Evolutionary conservation across 1,284 basidiomycete genomes (phyloP).

Genomic region (Rhodotorula sp.): DNA sequence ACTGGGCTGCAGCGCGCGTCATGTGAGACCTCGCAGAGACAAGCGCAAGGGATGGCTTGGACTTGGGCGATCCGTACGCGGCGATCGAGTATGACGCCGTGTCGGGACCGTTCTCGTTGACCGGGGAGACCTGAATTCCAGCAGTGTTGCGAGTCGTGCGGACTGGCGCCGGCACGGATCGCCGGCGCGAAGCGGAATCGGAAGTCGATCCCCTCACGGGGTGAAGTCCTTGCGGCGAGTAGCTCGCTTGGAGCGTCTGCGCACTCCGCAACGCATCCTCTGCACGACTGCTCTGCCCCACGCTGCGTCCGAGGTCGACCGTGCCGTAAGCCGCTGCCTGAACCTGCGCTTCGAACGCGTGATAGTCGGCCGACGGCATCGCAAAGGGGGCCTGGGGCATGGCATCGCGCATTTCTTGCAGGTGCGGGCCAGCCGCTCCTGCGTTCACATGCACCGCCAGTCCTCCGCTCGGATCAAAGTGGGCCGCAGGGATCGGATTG

Average conservation of each 20-base stretch:
- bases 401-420: neutral
- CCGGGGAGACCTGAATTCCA: neutral
- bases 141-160: neutral
- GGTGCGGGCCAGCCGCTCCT: neutral
- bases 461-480: slow-evolving; percentile 8
- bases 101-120: neutral
- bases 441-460: neutral
- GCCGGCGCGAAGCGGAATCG: too few relatives aligned
- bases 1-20: neutral
- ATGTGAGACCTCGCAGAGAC: neutral
- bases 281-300: neutral
- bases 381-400: neutral
- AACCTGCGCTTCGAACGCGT: neutral
- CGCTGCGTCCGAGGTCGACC: neutral
- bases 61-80: slow-evolving; percentile 2
- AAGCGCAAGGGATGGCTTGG: neutral
- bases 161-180: neutral
- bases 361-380: neutral
- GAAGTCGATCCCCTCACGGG: too few relatives aligned
- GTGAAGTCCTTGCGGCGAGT: too few relatives aligned
- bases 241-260: too few relatives aligned
- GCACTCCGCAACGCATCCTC: too few relatives aligned
- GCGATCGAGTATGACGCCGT: slow-evolving; percentile 17
- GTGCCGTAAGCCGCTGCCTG: neutral
- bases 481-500: neutral